These are phyloP conservation scores for Colletotrichum australisinense DNA, from an alignment of 2,329 filamentous ascomycete species.

Conservation along the genomic window DNA sequence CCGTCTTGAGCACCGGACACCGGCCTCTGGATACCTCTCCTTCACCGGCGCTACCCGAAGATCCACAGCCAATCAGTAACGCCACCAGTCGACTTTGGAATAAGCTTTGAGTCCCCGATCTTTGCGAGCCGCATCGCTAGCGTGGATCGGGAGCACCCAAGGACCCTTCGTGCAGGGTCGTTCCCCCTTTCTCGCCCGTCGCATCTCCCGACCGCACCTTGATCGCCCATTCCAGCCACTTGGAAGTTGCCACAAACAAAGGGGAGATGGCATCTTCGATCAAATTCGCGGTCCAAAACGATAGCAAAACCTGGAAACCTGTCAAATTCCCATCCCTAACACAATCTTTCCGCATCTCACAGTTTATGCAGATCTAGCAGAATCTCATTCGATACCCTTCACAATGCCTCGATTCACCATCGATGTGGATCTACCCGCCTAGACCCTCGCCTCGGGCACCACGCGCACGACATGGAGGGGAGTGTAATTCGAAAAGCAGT, in stretches of 20 bases:
- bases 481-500: background rate
- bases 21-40: background rate
- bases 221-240: conserved; percentile 3
- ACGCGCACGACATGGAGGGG: conserved; percentile 19
- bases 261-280: background rate
- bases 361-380: conserved; percentile 6
- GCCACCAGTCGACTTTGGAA: background rate
- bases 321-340: conserved; percentile 11
- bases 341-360: conserved; percentile 14
- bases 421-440: conserved; percentile 7
- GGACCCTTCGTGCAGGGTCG: conserved; percentile 29
- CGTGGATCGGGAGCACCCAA: conserved; percentile 40
- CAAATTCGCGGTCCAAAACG: conserved; percentile 3
- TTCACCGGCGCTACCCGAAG: background rate
- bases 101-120: conserved; percentile 39
- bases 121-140: conserved; percentile 42
- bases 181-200: background rate
- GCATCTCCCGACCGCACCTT: background rate
- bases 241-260: background rate
- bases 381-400: background rate
- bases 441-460: conserved; percentile 1
- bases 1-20: background rate
- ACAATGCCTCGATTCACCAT: background rate
- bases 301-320: background rate
- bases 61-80: conserved; percentile 17